These are phyloP conservation scores for Candida tibetensis DNA, from an alignment of 805 yeast genomes.

Conservation along the genomic window DNA sequence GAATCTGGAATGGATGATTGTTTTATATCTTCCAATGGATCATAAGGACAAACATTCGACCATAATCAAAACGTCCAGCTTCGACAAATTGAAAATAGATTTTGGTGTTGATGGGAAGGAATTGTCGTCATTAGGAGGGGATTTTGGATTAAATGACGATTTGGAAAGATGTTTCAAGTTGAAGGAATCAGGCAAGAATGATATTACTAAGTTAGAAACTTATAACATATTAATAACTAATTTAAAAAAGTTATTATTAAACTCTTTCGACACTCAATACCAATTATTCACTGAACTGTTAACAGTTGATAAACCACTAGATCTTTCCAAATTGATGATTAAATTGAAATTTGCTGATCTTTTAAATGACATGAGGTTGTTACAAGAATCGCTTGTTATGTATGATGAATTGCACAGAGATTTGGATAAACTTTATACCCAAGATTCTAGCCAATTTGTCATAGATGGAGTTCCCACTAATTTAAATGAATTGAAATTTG, in stretches of 20 bases:
- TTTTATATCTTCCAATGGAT: conserved; percentile 47
- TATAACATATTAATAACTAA: conserved; percentile 47
- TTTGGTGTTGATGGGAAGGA: conserved; percentile 44
- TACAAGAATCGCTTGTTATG: conserved; percentile 56
- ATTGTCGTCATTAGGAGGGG: conserved; percentile 13
- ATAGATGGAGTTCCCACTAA: conserved; percentile 6
- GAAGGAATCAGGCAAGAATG: conserved; percentile 31
- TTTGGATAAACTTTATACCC: conserved; percentile 13
- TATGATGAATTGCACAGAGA: conserved; percentile 45
- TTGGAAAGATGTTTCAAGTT: conserved; percentile 40
- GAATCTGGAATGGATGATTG: conserved; percentile 59
- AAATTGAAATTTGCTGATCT: conserved; percentile 53
- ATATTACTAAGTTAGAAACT: conserved; percentile 43
- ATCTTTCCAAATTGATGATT: conserved; percentile 29
- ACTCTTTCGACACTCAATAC: conserved; percentile 45
- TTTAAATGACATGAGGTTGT: conserved; percentile 52
- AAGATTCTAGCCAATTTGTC: conserved; percentile 8
- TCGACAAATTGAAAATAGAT: conserved; percentile 55
- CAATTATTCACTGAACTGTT: conserved; percentile 11
- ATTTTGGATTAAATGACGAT: conserved; percentile 6
- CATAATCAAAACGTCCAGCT: conserved; percentile 45
- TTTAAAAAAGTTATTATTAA: conserved; percentile 49
- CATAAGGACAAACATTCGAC: conserved; percentile 32
- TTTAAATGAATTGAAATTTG: conserved; percentile 2
- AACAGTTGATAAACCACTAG: neutral